Base-by-base conservation (phyloP, 2,329 filamentous ascomycete species). In the Trichoderma sp. region DNA sequence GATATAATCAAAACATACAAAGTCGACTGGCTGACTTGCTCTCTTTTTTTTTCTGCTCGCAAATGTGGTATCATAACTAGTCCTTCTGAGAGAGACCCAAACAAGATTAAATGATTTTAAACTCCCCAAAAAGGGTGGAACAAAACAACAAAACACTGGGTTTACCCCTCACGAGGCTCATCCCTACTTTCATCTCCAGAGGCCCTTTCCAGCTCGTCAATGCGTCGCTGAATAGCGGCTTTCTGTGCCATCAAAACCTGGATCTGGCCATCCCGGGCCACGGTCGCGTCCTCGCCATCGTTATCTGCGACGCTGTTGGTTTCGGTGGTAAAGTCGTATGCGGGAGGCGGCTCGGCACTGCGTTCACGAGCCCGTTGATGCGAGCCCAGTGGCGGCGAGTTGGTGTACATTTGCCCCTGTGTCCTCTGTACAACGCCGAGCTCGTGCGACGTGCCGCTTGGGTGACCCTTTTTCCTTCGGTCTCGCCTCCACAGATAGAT, bases 161-260 rank as follows among this genome's bases (percentile, higher is more conserved):
- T 28, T 57, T n/a, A 50, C 32, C 55, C 11, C 28, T 53, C 36
- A 6, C 34, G 32, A 4, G 66, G 26, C 2, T 47, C 66, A 50
- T 61, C 55, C 17, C 66, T 57, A 34, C 28, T 50, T 28, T 68
- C 66, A 3, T 69, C 58, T 39, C 59, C 66, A 17, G 68, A 64
- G 23, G 28, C 62, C 30, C 68, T 70, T 71, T 81, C 77, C 65
- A 82, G 70, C 74, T 81, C 77, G 55, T 81, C 77, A 20, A 82
- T 77, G 17, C 80, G 80, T 20, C 78, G 78, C 70, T 81, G 78
- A 28, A 82, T 81, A 15, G 76, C 76, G 12, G 76, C 79, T 65
- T 82, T 81, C 34, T 82, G 80, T n/a, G 77, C 78, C 23, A 76
- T 76, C 20, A 82, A 74, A 5, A 72, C 76, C 66, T 74, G 74